These are phyloP conservation scores for Cladosporium austrohemisphaericum DNA, from an alignment of 2,329 filamentous ascomycete genomes.

Conservation along the genomic window DNA sequence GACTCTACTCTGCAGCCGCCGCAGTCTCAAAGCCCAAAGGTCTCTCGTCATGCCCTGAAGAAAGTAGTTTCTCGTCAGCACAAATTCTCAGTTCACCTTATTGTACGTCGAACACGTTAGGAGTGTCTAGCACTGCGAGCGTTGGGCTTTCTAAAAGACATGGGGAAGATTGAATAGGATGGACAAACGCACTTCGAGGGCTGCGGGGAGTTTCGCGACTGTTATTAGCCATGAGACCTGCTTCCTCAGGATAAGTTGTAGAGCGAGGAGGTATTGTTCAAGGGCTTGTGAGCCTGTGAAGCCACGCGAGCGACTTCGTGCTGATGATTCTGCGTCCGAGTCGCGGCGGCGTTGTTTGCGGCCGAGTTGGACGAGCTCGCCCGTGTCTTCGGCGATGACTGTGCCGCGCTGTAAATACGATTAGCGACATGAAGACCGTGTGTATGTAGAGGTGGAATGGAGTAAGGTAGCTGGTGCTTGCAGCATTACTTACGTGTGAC, in stretches of 20 bases:
- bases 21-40: constrained; percentile 75
- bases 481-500: constrained; percentile 51
- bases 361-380: constrained; percentile 28
- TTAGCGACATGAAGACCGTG: constrained; percentile 13
- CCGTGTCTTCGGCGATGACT: constrained; percentile 32
- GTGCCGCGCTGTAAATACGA: constrained; percentile 25
- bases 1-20: constrained; percentile 48
- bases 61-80: constrained; percentile 16
- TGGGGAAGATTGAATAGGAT: constrained; percentile 4
- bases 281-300: constrained; percentile 64
- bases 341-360: constrained; percentile 27
- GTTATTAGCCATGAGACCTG: constrained; percentile 73
- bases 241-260: constrained; percentile 80
- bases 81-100: constrained; percentile 4
- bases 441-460: background rate
- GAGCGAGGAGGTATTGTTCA: constrained; percentile 75
- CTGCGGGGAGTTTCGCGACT: constrained; percentile 61
- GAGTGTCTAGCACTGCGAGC: constrained; percentile 9
- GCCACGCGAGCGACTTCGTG: constrained; percentile 30
- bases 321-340: constrained; percentile 28
- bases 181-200: constrained; percentile 61
- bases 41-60: constrained; percentile 64
- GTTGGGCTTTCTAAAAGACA: background rate
- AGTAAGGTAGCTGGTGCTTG: background rate
- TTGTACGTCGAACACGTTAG: background rate